Percentiles rank a stretch among this genome's conserved stretches.
Conservation (phyloP, 108 stramenopile genomes). For the Heterococcus sp. region DNA sequence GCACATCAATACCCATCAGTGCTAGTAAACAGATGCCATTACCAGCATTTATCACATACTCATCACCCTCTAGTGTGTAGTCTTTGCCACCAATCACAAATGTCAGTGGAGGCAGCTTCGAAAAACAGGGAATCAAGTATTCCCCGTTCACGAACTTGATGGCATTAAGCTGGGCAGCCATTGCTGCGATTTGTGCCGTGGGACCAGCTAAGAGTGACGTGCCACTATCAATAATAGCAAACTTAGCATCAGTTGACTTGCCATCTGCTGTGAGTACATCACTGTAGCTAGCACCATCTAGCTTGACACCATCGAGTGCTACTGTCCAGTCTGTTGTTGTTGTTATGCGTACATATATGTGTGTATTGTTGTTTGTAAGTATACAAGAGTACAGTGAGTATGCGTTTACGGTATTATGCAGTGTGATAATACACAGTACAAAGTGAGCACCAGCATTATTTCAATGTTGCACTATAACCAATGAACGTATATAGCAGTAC, state of each 20-base stretch:
- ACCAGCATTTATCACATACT: constrained; percentile 45
- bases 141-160: constrained; percentile 29
- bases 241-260: constrained; percentile 13
- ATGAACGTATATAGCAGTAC: too few relatives aligned
- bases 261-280: background rate
- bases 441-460: too few relatives aligned
- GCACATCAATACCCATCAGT: constrained; percentile 73
- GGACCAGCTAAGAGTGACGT: constrained; percentile 50
- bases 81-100: constrained; percentile 51
- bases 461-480: too few relatives aligned
- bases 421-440: too few relatives aligned
- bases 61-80: constrained; percentile 44
- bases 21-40: constrained; percentile 44
- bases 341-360: constrained; percentile 45
- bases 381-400: too few relatives aligned
- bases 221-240: constrained; percentile 46
- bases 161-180: constrained; percentile 7
- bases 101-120: constrained; percentile 22
- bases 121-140: constrained; percentile 41
- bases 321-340: constrained; percentile 48
- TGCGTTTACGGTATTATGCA: too few relatives aligned
- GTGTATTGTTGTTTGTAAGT: too few relatives aligned
- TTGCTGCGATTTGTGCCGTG: constrained; percentile 36
- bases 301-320: constrained; percentile 34
- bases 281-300: background rate